phyloP scores from a whole-genome alignment of 768 basidiomycete species.

The Clitopilus hobsonii region DNA sequence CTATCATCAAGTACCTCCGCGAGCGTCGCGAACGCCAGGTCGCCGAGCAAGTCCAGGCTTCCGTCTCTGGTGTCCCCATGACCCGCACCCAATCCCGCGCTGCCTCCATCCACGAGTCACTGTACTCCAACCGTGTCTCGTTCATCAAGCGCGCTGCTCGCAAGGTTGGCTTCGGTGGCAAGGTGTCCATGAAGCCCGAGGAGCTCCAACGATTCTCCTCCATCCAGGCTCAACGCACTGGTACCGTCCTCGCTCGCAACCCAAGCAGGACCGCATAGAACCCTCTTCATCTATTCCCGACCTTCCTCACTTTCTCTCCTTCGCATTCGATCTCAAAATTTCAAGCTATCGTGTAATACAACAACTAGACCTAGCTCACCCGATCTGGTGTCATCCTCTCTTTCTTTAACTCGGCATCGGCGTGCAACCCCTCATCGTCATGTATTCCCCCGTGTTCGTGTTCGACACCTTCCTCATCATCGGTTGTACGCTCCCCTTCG shows the following conservation, averaged over 20 bases:
- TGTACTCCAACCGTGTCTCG: conserved; percentile 93
- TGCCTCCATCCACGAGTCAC: conserved; percentile 83
- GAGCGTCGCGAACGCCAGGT: conserved; percentile 50
- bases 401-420: not conserved
- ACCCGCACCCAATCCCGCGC: conserved; percentile 86
- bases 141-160: conserved; percentile 88
- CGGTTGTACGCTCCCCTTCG: not conserved
- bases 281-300: not conserved
- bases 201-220: conserved; percentile 84
- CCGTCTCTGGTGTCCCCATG: conserved; percentile 63
- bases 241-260: conserved; percentile 72
- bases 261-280: conserved; percentile 52
- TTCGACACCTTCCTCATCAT: not conserved
- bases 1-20: conserved; percentile 82
- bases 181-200: conserved; percentile 76
- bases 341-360: conserved; percentile 5
- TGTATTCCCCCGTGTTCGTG: not conserved
- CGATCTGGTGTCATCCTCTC: conserved; percentile 5
- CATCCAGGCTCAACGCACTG: conserved; percentile 79
- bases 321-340: not conserved
- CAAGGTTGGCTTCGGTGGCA: conserved; percentile 85
- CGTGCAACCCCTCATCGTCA: conserved; percentile 1
- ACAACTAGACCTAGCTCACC: conserved; percentile 3
- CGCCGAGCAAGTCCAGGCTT: conserved; percentile 30
- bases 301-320: conserved; percentile 2